Evolutionary conservation across 1,284 basidiomycete species (phyloP).

Genomic region (Xerocomus amazonicus): DNA sequence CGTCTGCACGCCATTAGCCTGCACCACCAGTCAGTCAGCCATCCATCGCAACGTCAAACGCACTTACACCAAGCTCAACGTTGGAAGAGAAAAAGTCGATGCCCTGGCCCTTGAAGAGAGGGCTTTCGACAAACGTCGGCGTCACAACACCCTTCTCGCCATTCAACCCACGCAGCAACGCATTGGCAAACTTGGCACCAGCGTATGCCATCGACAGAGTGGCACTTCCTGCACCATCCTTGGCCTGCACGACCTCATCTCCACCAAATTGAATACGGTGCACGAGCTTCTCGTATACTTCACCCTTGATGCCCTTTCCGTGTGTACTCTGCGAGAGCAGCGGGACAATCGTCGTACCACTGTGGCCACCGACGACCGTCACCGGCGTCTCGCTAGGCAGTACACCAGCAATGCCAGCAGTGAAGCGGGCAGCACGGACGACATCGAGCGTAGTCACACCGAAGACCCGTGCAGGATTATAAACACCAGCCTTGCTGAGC

Average conservation of each 20-base stretch:
- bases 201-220: conserved; percentile 95
- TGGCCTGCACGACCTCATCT: conserved; percentile 88
- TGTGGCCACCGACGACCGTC: conserved; percentile 95
- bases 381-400: conserved; percentile 68
- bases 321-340: conserved; percentile 78
- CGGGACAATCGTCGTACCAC: conserved; percentile 93
- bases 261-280: conserved; percentile 91
- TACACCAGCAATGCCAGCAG: conserved; percentile 69
- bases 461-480: conserved; percentile 75
- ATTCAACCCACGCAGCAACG: conserved; percentile 78
- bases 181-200: conserved; percentile 84
- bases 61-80: conserved; percentile 84
- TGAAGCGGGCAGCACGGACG: conserved; percentile 92
- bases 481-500: conserved; percentile 91
- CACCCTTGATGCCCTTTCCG: conserved; percentile 60
- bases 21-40: conserved; percentile 12
- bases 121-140: conserved; percentile 88
- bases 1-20: conserved; percentile 86
- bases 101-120: conserved; percentile 77
- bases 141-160: conserved; percentile 84
- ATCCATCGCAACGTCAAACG: conserved; percentile 1
- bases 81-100: conserved; percentile 89
- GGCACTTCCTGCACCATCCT: conserved; percentile 86
- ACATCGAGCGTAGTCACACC: conserved; percentile 98
- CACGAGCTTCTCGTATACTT: conserved; percentile 67